Percentiles rank a stretch among this genome's conserved stretches.
Conservation (phyloP, 768 basidiomycete species). For the Boletus barrowsii region DNA sequence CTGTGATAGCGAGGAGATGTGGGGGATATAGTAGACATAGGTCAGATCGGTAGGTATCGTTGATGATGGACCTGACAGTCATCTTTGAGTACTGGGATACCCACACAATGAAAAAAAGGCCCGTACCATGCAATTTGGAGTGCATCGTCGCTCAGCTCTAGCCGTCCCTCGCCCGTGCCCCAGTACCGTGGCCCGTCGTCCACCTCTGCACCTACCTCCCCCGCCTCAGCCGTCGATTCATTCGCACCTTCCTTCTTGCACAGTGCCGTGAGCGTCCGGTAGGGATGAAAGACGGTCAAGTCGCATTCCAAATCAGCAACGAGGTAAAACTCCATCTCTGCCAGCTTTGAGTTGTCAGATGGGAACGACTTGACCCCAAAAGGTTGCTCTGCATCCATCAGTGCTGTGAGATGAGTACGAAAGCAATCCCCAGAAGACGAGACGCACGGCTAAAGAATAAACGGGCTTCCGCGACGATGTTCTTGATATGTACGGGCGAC, state of each 20-base stretch:
- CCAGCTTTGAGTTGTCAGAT: constrained; percentile 85
- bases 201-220: constrained; percentile 48
- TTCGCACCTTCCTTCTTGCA: constrained; percentile 55
- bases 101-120: neutral
- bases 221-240: constrained; percentile 51
- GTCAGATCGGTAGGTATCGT: constrained; percentile 93
- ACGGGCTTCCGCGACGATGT: constrained; percentile 80
- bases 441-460: constrained; percentile 67
- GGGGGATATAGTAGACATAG: constrained; percentile 94
- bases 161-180: constrained; percentile 76
- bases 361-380: constrained; percentile 80
- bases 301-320: constrained; percentile 97
- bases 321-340: constrained; percentile 99
- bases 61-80: constrained; percentile 83
- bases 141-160: constrained; percentile 71
- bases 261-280: constrained; percentile 79
- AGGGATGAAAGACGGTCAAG: constrained; percentile 90
- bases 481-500: constrained; percentile 92
- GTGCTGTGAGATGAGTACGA: neutral
- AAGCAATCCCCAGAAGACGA: neutral
- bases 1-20: constrained; percentile 89
- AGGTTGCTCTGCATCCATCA: constrained; percentile 46
- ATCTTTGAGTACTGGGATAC: neutral
- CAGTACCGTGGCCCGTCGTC: constrained; percentile 67
- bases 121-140: constrained; percentile 89